These are phyloP conservation scores for Microbotryomycetes sp. DNA, from an alignment of 1,284 basidiomycete species.

Conservation along the genomic window DNA sequence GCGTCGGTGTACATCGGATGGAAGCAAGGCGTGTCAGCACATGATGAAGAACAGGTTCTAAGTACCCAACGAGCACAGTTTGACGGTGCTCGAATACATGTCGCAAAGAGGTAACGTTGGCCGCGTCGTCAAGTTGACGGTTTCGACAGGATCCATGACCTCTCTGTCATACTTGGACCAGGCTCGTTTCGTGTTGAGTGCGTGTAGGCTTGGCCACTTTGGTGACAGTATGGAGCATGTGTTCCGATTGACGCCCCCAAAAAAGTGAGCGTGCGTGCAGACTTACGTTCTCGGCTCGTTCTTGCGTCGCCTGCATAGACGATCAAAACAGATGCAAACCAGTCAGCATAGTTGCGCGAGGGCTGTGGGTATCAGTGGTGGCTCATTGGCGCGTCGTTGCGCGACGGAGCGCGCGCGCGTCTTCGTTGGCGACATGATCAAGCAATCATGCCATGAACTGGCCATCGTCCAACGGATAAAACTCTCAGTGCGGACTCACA, in stretches of 20 bases:
- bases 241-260: background rate
- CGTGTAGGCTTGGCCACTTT: no score
- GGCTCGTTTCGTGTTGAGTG: no score
- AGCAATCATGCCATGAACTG: background rate
- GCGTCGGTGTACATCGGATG: background rate
- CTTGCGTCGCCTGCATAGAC: conserved; percentile 29
- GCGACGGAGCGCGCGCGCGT: background rate
- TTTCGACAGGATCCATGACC: no score
- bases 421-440: background rate
- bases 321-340: no score
- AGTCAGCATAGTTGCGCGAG: background rate
- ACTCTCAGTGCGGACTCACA: conserved; percentile 6
- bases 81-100: no score
- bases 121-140: no score
- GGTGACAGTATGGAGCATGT: no score
- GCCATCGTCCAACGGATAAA: background rate
- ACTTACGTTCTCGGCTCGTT: conserved; percentile 34
- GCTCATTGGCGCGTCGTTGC: no score
- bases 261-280: no score
- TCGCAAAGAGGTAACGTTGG: no score
- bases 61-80: no score
- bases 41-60: background rate
- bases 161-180: no score
- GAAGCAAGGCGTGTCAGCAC: background rate
- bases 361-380: background rate